Evolutionary conservation across 2,329 filamentous ascomycete genomes (phyloP), one percentile per base, ranked within the genome.

Genomic region (Fonsecaea pugnacius): DNA sequence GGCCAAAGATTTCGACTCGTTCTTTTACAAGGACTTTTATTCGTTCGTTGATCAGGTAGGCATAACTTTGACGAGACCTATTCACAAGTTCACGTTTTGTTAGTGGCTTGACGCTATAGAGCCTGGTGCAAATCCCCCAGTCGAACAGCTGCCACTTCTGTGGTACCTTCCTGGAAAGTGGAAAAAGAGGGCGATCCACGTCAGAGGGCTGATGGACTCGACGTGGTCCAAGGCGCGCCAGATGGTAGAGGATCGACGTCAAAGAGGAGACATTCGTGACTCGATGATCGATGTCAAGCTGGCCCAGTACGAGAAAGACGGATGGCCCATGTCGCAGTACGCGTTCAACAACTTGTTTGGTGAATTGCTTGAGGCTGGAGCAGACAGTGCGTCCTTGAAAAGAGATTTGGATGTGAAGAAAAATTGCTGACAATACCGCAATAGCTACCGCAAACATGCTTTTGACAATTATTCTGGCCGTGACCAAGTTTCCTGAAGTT

Each of bases 391-490:
- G 63, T 65, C 7, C 18, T 32, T 12, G 6, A 30, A 1, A 30
- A 6, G 27, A 30, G 27, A 30, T 30, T 30, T 4, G 27, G 27
- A 30, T 1, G 27, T 30, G 27, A 30, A n/a, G n/a, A n/a, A n/a
- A n/a, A n/a, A n/a, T n/a, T n/a, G 27, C 27, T 30, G 27, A 30
- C 27, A 5, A 30, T 6, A 30, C 27, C 24, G 10, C 32, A 21
- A 46, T 40, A 58, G 59, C 82, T 0, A 83, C 81, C 0, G 78
- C 80, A 0, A 79, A 76, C 4, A 81, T 78, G 0, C 72, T 84
- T 12, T 79, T 79, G 63, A 79, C 76, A 8, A 82, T 78, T 73
- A 80, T 86, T 68, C 60, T 84, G 69, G 71, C 85, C 60, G 62
- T 85, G 74, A 62, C 80, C 73, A 67, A 82, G 64, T 81, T 80